phyloP scores from a whole-genome alignment of 164 flowering plant species.

The Nelumbo lutea region DNA sequence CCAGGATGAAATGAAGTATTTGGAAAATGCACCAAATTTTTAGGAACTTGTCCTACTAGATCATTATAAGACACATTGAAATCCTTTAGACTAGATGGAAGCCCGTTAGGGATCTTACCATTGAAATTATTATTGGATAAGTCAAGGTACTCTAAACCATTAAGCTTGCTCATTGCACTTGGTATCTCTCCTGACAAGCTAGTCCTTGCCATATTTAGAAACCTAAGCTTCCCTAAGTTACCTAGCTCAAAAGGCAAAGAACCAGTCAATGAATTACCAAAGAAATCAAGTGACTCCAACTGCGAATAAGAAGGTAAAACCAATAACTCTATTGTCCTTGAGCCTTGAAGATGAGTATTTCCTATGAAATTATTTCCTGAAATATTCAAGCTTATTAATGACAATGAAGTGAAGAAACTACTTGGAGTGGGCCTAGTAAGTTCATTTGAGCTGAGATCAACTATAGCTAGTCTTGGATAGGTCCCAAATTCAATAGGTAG shows the following conservation, averaged over 20 bases:
- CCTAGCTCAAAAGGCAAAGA: conserved; percentile 61
- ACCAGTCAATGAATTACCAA: conserved; percentile 56
- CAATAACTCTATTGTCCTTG: conserved; percentile 46
- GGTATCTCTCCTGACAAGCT: conserved; percentile 70
- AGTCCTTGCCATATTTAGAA: conserved; percentile 69
- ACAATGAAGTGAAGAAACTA: conserved; percentile 50
- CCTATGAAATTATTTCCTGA: conserved; percentile 72
- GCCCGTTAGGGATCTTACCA: conserved; percentile 62
- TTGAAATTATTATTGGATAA: conserved; percentile 62
- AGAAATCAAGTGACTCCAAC: conserved; percentile 81
- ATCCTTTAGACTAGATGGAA: conserved; percentile 47
- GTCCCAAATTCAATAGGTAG: conserved; percentile 49
- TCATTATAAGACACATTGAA: conserved; percentile 71
- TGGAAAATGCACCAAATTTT: conserved; percentile 52
- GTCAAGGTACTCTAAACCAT: conserved; percentile 62
- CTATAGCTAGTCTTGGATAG: conserved; percentile 31
- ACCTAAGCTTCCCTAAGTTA: conserved; percentile 45
- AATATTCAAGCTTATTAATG: conserved; percentile 60
- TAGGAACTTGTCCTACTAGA: conserved; percentile 70
- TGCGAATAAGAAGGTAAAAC: conserved; percentile 40
- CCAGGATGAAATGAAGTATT: conserved; percentile 67
- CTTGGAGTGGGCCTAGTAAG: conserved; percentile 62
- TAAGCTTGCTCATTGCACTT: conserved; percentile 55
- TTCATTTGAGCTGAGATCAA: conserved; percentile 75
- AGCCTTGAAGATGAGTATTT: conserved; percentile 55